phyloP scores from a whole-genome alignment of 23 red algal genomes.

The Agarophyton chilense region DNA sequence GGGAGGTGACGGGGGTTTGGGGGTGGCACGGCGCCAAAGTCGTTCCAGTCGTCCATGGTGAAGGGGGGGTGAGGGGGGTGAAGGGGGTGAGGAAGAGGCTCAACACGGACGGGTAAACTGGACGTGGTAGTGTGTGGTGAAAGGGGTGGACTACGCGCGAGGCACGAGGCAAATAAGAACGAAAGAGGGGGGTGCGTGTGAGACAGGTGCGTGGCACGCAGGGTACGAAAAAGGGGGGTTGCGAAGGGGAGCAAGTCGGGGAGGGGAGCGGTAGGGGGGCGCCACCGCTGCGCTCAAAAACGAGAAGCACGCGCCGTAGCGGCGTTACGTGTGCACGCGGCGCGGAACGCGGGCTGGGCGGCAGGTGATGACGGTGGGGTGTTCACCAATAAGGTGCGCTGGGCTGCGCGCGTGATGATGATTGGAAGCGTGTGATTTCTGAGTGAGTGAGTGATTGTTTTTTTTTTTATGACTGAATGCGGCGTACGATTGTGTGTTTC shows the following conservation, averaged over 20 bases:
- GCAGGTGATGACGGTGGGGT: not conserved
- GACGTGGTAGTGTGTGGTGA: not conserved
- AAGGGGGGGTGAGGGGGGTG: not conserved
- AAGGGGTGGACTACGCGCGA: not conserved
- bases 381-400: no score
- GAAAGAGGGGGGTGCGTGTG: no score
- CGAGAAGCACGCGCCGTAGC: not conserved
- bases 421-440: no score
- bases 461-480: no score
- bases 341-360: not conserved
- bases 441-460: no score
- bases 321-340: constrained; percentile 1
- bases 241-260: not conserved
- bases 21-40: constrained; percentile 49
- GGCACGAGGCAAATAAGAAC: not conserved
- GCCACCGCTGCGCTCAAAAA: no score
- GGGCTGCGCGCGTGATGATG: not conserved
- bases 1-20: constrained; percentile 13
- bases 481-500: no score
- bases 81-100: not conserved
- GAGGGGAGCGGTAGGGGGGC: not conserved
- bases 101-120: no score
- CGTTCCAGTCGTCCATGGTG: constrained; percentile 71
- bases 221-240: not conserved
- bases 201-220: no score